Base-by-base conservation (phyloP, 148 eudicot genomes). In the Rhododendron williamsianum region DNA sequence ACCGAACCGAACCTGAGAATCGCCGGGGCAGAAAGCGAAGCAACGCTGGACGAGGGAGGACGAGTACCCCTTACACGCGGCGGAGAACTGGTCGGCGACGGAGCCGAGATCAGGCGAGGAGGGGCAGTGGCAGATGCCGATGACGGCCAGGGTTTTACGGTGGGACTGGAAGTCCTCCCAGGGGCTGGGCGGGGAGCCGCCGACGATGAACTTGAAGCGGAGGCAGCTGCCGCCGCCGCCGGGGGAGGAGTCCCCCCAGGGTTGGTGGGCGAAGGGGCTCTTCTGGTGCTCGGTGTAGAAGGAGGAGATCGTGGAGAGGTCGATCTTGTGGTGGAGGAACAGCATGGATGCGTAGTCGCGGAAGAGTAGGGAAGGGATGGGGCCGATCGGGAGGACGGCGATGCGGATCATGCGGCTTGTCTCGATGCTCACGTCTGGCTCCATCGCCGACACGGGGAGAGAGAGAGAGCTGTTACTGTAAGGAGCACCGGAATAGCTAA, bases 151-250 rank as follows among this genome's bases (percentile, higher is more conserved):
- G 56, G 91, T 92, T 85, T 96, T 96, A 15, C 99, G 90, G 45
- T 94, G 92, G 18, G 97, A 94, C 86, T 96, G 99, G 43, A 96
- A 96, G 80, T 96, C 99, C 80, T 96, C 99, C 99, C 99, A 96
- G 0, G 99, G 97, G 23, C 91, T 87, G 0, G 98, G 93, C n/a
- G 98, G 96, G 0, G 95, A 89, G 1, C 98, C 99, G 21, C 98
- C 98, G 76, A 93, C 82, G 69, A 97, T 91, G 90, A 93, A 97
- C 89, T 91, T 89, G 89, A 97, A 97, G 0, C 93, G 90, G 25
- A 97, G 91, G 84, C 90, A 19, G 25, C 6, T 83, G 16, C 96
- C 96, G 78, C 1, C n/a, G 10, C 10, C 10, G 49, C 43, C 43
- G 43, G 45, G 45, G 7, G 60, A 48, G 51, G 92, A 85, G 81